A percentile compares a stretch with the other conserved stretches of the same genome.
Evolutionary conservation across 352 stramenopile genomes (phyloP).

Genomic region (Pythium apleroticum): DNA sequence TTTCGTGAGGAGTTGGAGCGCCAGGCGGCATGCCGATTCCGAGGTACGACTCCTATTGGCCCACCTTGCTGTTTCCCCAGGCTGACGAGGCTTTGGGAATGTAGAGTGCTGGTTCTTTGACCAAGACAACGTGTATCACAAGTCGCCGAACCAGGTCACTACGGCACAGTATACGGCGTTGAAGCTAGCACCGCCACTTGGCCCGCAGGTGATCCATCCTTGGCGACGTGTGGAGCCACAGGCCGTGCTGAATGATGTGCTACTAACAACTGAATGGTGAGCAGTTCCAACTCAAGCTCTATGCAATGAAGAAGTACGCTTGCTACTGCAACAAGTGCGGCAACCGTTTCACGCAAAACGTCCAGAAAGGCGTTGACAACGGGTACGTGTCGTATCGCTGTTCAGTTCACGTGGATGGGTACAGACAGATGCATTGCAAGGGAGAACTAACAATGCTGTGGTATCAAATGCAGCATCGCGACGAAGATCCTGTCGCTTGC

Average conservation of each 20-base stretch:
- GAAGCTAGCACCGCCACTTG: conserved; percentile 69
- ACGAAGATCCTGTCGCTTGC: conserved; percentile 86
- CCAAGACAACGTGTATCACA: conserved; percentile 57
- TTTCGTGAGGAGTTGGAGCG: conserved; percentile 61
- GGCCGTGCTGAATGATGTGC: not conserved
- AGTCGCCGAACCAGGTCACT: conserved; percentile 34
- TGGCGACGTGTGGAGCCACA: not conserved
- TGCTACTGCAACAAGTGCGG: conserved; percentile 69
- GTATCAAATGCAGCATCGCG: conserved; percentile 57
- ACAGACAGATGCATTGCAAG: not conserved
- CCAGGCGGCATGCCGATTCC: conserved; percentile 40
- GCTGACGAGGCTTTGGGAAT: not conserved
- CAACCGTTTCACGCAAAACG: conserved; percentile 66
- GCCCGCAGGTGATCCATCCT: conserved; percentile 53
- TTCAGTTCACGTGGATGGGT: conserved; percentile 3
- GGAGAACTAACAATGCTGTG: no score
- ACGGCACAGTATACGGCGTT: conserved; percentile 58
- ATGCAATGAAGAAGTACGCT: conserved; percentile 82
- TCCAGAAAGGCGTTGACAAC: conserved; percentile 88
- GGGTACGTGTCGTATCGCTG: conserved; percentile 39
- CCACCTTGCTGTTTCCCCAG: not conserved
- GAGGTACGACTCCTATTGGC: conserved; percentile 35
- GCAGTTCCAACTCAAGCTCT: conserved; percentile 85
- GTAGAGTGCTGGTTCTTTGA: conserved; percentile 90
- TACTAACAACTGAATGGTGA: not conserved